These are phyloP conservation scores for Sedum album DNA, from an alignment of 164 flowering plant species.

Conservation along the genomic window DNA sequence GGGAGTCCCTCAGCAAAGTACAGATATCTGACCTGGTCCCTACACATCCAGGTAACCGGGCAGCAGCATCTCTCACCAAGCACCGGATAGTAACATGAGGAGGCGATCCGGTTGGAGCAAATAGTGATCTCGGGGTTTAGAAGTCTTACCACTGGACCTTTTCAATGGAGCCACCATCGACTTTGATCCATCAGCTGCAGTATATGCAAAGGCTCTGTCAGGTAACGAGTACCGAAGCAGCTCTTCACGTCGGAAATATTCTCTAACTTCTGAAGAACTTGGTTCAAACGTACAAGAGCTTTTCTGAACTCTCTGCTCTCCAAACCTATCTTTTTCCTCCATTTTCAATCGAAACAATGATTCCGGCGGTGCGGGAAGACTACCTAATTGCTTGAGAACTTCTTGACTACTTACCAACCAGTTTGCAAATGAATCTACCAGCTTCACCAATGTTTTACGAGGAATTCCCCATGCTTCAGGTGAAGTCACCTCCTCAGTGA, in stretches of 20 bases:
- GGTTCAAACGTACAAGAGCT: slow-evolving; percentile 74
- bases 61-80: slow-evolving; percentile 96
- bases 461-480: slow-evolving; percentile 87
- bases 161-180: slow-evolving; percentile 93
- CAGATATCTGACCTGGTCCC: slow-evolving; percentile 99
- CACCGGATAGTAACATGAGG: slow-evolving; percentile 96
- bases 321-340: slow-evolving; percentile 85
- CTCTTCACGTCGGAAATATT: slow-evolving; percentile 82
- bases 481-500: slow-evolving; percentile 57
- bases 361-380: slow-evolving; percentile 80
- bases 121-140: slow-evolving; percentile 93
- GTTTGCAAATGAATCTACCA: slow-evolving; percentile 93
- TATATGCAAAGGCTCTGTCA: slow-evolving; percentile 86
- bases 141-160: slow-evolving; percentile 95
- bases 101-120: slow-evolving; percentile 91
- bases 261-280: slow-evolving; percentile 82
- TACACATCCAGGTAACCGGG: slow-evolving; percentile 93
- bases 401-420: slow-evolving; percentile 95
- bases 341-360: slow-evolving; percentile 47
- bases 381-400: slow-evolving; percentile 85
- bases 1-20: slow-evolving; percentile 90
- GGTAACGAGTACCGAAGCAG: slow-evolving; percentile 77
- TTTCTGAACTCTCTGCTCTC: slow-evolving; percentile 87
- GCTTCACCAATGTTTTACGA: slow-evolving; percentile 84
- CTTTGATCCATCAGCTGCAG: slow-evolving; percentile 91